These are phyloP conservation scores for Jasminum sambac DNA, from an alignment of 257 asterid genomes.

Conservation along the genomic window DNA sequence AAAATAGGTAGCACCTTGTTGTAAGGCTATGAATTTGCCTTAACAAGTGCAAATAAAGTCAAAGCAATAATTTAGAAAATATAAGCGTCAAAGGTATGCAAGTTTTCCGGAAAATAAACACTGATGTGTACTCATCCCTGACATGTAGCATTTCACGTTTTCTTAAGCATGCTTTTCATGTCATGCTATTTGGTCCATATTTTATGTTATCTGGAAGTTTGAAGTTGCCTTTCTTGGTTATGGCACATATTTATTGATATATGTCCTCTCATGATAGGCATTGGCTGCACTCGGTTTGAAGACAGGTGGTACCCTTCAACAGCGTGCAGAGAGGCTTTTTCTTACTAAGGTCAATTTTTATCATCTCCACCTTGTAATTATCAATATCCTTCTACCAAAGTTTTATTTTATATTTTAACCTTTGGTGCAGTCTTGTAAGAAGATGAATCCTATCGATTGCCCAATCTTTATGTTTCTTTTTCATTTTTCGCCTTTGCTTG, in stretches of 20 bases:
- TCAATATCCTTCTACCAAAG: slow-evolving; percentile 9
- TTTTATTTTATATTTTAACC: slow-evolving; percentile 7
- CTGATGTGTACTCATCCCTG: neutral
- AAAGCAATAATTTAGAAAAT: slow-evolving; percentile 5
- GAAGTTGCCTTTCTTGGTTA: slow-evolving; percentile 17
- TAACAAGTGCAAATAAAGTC: neutral
- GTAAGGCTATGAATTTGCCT: neutral
- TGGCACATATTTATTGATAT: slow-evolving; percentile 19
- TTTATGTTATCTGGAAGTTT: slow-evolving; percentile 4
- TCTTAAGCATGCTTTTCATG: neutral
- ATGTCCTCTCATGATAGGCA: slow-evolving; percentile 45
- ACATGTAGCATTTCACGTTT: slow-evolving; percentile 6
- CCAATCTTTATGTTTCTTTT: neutral
- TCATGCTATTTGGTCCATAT: slow-evolving; percentile 10
- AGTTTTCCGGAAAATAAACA: neutral
- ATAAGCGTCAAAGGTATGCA: neutral
- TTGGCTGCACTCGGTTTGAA: slow-evolving; percentile 89
- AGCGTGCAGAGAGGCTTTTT: slow-evolving; percentile 95
- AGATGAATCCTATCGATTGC: slow-evolving; percentile 5
- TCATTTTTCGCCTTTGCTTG: neutral
- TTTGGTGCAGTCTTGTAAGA: slow-evolving; percentile 1
- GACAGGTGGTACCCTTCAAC: slow-evolving; percentile 85
- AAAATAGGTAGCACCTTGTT: neutral
- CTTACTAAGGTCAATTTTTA: slow-evolving; percentile 68
- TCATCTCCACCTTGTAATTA: slow-evolving; percentile 9